A percentile compares a stretch with the other conserved stretches of the same genome.
Evolutionary conservation across 2,329 filamentous ascomycete species (phyloP).

Genomic region (Orbilia oligospora): DNA sequence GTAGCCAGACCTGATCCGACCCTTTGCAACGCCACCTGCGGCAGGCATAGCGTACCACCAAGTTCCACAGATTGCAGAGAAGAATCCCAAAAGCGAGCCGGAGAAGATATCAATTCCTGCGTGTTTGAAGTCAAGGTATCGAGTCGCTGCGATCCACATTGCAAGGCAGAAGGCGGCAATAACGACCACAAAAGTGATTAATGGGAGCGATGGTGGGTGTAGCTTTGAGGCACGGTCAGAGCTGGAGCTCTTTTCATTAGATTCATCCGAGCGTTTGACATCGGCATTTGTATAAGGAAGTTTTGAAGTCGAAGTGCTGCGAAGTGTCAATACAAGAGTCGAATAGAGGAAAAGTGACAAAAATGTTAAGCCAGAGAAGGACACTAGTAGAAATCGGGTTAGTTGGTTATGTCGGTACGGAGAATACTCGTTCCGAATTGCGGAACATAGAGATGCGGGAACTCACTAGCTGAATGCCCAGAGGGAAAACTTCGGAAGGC

Average conservation of each 20-base stretch:
- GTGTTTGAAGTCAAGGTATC: slow-evolving; percentile 57
- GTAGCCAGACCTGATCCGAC: slow-evolving; percentile 51
- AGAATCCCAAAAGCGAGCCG: slow-evolving; percentile 46
- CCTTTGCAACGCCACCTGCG: slow-evolving; percentile 53
- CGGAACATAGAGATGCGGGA: slow-evolving; percentile 60
- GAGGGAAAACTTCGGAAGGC: slow-evolving; percentile 89
- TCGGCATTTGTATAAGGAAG: slow-evolving; percentile 42
- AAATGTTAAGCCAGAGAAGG: slow-evolving; percentile 85
- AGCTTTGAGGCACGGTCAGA: slow-evolving; percentile 29
- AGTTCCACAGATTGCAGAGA: slow-evolving; percentile 47
- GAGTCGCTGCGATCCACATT: slow-evolving; percentile 51
- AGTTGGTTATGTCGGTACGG: slow-evolving; percentile 65
- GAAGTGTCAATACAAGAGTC: slow-evolving; percentile 79
- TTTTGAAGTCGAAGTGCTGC: slow-evolving; percentile 39
- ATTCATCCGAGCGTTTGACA: slow-evolving; percentile 16
- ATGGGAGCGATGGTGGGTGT: slow-evolving; percentile 54
- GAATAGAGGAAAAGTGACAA: slow-evolving; percentile 88
- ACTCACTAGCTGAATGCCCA: slow-evolving; percentile 76
- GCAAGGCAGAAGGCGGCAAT: slow-evolving; percentile 58
- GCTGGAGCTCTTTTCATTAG: background rate
- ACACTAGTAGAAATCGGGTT: slow-evolving; percentile 67
- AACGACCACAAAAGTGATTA: slow-evolving; percentile 49
- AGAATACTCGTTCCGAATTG: slow-evolving; percentile 28
- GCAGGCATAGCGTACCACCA: slow-evolving; percentile 61
- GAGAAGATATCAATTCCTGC: slow-evolving; percentile 57